These are phyloP conservation scores for Fraxinus albicans DNA, from an alignment of 305 asterid species.

Conservation along the genomic window DNA sequence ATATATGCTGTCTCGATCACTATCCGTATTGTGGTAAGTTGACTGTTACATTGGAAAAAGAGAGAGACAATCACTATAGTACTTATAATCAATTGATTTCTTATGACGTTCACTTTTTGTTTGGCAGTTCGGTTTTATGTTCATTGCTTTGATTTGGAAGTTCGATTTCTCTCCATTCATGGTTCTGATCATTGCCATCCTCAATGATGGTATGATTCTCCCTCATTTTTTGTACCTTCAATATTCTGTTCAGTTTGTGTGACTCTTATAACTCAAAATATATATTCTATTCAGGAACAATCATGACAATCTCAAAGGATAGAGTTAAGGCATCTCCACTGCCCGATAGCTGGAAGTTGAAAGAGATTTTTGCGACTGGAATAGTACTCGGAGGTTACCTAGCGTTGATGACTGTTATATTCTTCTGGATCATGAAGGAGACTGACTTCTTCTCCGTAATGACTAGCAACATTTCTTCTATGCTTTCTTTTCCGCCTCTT, in stretches of 20 bases:
- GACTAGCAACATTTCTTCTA: not conserved
- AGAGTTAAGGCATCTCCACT: conserved; percentile 84
- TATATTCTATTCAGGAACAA: conserved; percentile 51
- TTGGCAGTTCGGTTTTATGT: conserved; percentile 86
- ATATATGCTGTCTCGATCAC: conserved; percentile 95
- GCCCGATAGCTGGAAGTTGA: conserved; percentile 88
- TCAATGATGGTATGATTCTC: conserved; percentile 65
- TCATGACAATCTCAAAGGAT: conserved; percentile 87
- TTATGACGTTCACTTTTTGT: not conserved
- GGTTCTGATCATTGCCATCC: conserved; percentile 90
- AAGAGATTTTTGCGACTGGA: conserved; percentile 59
- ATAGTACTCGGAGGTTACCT: conserved; percentile 57
- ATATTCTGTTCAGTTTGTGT: not conserved
- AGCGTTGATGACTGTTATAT: conserved; percentile 72
- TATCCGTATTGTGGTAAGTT: conserved; percentile 90
- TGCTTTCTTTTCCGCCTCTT: not conserved
- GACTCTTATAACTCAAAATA: not conserved
- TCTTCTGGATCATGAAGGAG: conserved; percentile 55
- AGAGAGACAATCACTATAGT: not conserved
- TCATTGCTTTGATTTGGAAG: conserved; percentile 85
- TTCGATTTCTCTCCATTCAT: conserved; percentile 92
- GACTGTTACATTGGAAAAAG: not conserved
- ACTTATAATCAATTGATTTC: conserved; percentile 15
- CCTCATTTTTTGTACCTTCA: not conserved
- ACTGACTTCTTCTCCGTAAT: conserved; percentile 54